Base-by-base conservation (phyloP, 2,329 filamentous ascomycete species). In the Aureobasidium uvarum region DNA sequence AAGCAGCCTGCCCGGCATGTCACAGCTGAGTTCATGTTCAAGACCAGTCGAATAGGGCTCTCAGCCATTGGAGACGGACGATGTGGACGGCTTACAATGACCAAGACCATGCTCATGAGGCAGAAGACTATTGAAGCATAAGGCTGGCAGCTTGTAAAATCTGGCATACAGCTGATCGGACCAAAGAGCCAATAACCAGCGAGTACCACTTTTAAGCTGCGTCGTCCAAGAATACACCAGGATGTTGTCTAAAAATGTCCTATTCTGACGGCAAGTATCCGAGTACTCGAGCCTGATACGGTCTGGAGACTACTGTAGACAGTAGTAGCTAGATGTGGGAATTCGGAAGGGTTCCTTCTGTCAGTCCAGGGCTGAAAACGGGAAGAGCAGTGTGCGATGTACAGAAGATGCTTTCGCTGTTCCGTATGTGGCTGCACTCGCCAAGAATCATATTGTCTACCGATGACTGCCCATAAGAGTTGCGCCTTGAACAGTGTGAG, bases 51-150 rank as follows among this genome's bases (percentile, higher is more conserved):
- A n/a, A 36, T 20, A 11, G 41, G 36, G 36, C 23, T 55, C 36
- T 39, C 52, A 5, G 28, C 4, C 36, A 41, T 23, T 5, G 5
- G 39, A 16, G 16, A 14, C 16, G 23, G 23, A 11, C 10, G 7
- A 18, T 36, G 13, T 58, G 54, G 16, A 25, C 14, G 23, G 25
- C n/a, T 45, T 10, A 39, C 10, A n/a, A 58, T 33, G 39, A 38
- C 31, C 54, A 58, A 58, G 54, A 58, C 39, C 23, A 20, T 33
- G 18, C n/a, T 16, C 16, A 33, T 33, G 23, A 58, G 39, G 16
- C 54, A 58, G 23, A 58, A 58, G 54, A 58, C 54, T 58, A 58
- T 58, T 16, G 54, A 58, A 58, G 54, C 54, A 58, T 58, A 58
- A 20, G 23, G 38, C 39, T 43, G 25, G 25, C 39, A 43, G 16